Base-by-base conservation (phyloP, 257 asterid species). In the Leptodermis oblonga region DNA sequence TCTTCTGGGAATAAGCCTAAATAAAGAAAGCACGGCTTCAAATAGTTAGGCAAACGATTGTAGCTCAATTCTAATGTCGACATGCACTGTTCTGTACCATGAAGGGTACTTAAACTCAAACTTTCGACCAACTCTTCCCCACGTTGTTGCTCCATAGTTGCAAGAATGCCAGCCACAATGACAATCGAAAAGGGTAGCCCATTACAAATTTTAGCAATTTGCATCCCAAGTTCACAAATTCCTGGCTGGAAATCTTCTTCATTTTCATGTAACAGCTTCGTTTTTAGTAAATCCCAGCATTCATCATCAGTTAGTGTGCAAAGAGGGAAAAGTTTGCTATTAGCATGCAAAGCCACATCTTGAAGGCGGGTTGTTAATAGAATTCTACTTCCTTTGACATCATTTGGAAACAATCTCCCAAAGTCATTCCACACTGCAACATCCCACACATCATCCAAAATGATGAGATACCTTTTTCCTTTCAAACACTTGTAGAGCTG, bases 21-120 rank as follows among this genome's bases (percentile, higher is more conserved):
- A 54, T 69, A 78, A 11, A 73, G 69, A 23, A 74, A 69, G 65
- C 76, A 73, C 4, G 79, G 64, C 33, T 66, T 78, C 37, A 78
- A 42, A 72, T 70, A 55, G 46, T 33, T 17, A 0, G 77, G 79
- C 31, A 78, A 75, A 5, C 67, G 37, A 31, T 25, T 46, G 65
- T 70, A 70, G 62, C 82, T 78, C 52, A 70, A 20, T 48, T 74
- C 77, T 26, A 74, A 36, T 28, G 65, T 49, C 14, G 60, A 18
- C 73, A 15, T 60, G 69, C 42, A 17, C 42, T 15, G 41, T 2
- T 33, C 60, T 56, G 39, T 62, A 18, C 52, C 22, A 62, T 12
- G n/a, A 37, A 62, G 52, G 11, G 22, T n/a, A 8, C 23, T 22
- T 13, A 52, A 62, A 41, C 52, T 62, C 28, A 62, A 39, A 37